Base-by-base conservation (phyloP, 192 early-diverging fungal species). In the Geosiphon pyriformis region DNA sequence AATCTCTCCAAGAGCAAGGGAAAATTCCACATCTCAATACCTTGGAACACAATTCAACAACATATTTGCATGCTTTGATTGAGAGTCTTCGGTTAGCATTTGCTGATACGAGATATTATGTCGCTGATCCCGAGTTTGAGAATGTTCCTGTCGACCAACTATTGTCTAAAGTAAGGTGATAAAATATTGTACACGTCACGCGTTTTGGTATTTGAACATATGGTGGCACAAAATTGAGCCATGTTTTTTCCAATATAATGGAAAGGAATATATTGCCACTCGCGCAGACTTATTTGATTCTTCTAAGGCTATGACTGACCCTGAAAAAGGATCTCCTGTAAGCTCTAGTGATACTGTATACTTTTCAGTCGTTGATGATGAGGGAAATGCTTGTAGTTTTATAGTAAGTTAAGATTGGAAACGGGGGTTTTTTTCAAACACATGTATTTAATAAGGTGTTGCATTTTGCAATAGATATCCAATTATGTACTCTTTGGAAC, bases 351-450 rank as follows among this genome's bases (percentile, higher is more conserved):
- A 90, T 65, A 92, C 91, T 2, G 89, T 92, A 2, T 89, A 89
- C 66, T 86, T 92, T 64, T 79, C 81, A 3, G 86, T 89, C 0
- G 84, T 86, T 3, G 91, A 92, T 69, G 67, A 69, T 37, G 81
- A 89, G 49, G 91, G 91, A 35, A 91, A 91, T 69, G 91, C 91
- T 7, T 91, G 89, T 76, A 86, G 83, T 72, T 90, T 90, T 69
- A 87, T 92, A 61, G 78, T 79, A 74, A 72, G 76, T 66, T 32
- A 20, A 33, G 4, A 23, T 42, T 17, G n/a, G 23, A 32, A 17
- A 11, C 23, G 29, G 31, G 4, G 20, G 34, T 53, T 22, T 30
- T 20, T n/a, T 42, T 74, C 2, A 37, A 37, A 37, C 31, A 35
- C 33, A n/a, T 64, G 15, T 61, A 10, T 42, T 17, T 47, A 61